Conservation (phyloP, 2,329 filamentous ascomycete genomes). For the Curvularia eragrostidis region DNA sequence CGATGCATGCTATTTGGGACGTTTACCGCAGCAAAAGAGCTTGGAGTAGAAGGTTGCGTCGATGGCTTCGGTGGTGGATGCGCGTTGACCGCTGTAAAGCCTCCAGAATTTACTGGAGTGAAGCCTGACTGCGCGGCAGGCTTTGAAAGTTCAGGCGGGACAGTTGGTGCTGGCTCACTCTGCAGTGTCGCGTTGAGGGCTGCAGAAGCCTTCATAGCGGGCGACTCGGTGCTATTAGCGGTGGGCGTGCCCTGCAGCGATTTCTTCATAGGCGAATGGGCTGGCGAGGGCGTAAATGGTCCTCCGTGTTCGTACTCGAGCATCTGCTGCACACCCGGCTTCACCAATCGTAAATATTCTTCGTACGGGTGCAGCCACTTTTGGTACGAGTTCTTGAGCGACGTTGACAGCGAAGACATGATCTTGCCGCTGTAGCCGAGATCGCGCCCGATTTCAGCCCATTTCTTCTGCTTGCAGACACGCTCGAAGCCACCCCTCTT, state of each 20-base stretch:
- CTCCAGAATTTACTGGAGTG: constrained; percentile 71
- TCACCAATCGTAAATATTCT: constrained; percentile 87
- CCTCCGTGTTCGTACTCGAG: constrained; percentile 92
- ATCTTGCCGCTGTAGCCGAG: constrained; percentile 99
- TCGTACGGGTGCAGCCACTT: constrained; percentile 97
- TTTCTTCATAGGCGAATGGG: constrained; percentile 74
- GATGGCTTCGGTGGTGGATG: constrained; percentile 33
- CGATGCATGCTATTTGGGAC: constrained; percentile 57
- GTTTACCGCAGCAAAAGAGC: constrained; percentile 66
- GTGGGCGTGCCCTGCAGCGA: constrained; percentile 58
- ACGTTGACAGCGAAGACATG: constrained; percentile 98
- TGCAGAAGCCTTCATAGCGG: constrained; percentile 65
- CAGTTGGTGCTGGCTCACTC: constrained; percentile 36
- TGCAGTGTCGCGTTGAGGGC: constrained; percentile 64
- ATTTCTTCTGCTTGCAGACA: constrained; percentile 97
- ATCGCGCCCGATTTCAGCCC: constrained; percentile 97
- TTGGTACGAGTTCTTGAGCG: constrained; percentile 96
- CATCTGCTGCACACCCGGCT: constrained; percentile 96
- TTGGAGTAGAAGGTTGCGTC: constrained; percentile 34
- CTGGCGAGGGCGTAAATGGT: constrained; percentile 79
- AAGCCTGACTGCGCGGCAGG: constrained; percentile 68
- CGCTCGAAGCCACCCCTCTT: constrained; percentile 92
- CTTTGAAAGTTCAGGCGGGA: constrained; percentile 62
- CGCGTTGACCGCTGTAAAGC: constrained; percentile 72
- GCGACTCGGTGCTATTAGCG: constrained; percentile 67